phyloP scores from a whole-genome alignment of 257 asterid genomes.

The Anisodus acutangulus region DNA sequence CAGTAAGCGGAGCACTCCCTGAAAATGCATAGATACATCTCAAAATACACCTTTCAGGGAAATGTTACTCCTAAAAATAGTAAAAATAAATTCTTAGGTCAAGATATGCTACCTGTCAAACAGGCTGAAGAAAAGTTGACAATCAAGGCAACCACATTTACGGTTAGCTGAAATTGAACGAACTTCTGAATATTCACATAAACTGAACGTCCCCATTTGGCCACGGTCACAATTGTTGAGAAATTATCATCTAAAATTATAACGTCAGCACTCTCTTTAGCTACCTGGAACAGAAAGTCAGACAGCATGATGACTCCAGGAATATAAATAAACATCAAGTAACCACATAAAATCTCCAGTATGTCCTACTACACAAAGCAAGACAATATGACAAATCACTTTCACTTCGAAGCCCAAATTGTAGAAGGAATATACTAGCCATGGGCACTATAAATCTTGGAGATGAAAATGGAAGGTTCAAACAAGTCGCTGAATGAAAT shows the following conservation, averaged over 20 bases:
- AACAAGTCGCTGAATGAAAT: slow-evolving; percentile 5
- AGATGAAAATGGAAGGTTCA: slow-evolving; percentile 1
- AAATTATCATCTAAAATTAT: slow-evolving; percentile 92
- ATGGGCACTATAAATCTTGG: neutral
- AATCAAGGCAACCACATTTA: slow-evolving; percentile 87
- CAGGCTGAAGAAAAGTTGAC: slow-evolving; percentile 98
- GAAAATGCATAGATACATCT: slow-evolving; percentile 32
- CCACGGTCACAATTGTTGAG: slow-evolving; percentile 95
- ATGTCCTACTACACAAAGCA: neutral
- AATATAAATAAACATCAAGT: neutral
- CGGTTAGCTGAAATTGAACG: slow-evolving; percentile 94
- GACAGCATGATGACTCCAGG: slow-evolving; percentile 6
- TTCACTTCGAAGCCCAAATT: neutral
- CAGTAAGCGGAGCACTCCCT: slow-evolving; percentile 93
- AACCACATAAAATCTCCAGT: neutral
- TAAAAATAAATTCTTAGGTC: neutral
- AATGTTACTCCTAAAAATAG: slow-evolving; percentile 3
- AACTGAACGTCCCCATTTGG: slow-evolving; percentile 98
- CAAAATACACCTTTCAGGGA: neutral
- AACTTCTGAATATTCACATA: slow-evolving; percentile 91
- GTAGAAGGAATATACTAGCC: neutral
- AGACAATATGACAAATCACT: neutral
- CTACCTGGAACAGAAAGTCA: slow-evolving; percentile 60
- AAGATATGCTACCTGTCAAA: slow-evolving; percentile 67
- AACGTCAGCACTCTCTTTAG: slow-evolving; percentile 98